phyloP scores from a whole-genome alignment of 108 stramenopile genomes.

The Aurantiochytrium sp. region DNA sequence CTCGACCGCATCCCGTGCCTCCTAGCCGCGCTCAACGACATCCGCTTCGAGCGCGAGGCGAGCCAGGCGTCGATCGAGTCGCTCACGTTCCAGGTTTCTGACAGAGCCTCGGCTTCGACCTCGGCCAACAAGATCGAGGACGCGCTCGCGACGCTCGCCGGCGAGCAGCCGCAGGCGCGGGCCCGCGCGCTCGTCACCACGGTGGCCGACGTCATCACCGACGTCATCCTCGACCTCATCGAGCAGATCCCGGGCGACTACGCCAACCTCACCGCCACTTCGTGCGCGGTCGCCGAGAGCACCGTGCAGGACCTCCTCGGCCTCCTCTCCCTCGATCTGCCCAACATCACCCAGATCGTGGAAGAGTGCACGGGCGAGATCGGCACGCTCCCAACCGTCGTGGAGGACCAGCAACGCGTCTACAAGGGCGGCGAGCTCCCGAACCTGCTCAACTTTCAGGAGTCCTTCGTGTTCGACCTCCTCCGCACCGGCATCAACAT shows the following conservation, averaged over 20 bases:
- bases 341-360: background rate
- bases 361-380: background rate
- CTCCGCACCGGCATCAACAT: background rate
- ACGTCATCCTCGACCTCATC: background rate
- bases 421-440: background rate
- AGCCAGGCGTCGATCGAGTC: background rate
- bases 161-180: background rate
- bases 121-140: background rate
- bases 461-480: background rate
- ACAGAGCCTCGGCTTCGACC: background rate
- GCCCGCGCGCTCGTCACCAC: background rate
- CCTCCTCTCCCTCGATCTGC: background rate
- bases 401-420: background rate
- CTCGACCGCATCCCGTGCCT: background rate
- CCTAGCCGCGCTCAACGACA: background rate
- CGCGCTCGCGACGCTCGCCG: background rate
- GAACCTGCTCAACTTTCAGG: background rate
- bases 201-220: background rate
- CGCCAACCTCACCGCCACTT: background rate
- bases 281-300: background rate
- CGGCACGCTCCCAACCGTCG: background rate
- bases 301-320: background rate
- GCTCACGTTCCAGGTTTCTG: background rate
- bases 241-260: background rate
- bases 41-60: background rate